phyloP scores from a whole-genome alignment of 2,329 filamentous ascomycete species.

The Fusarium sp. region DNA sequence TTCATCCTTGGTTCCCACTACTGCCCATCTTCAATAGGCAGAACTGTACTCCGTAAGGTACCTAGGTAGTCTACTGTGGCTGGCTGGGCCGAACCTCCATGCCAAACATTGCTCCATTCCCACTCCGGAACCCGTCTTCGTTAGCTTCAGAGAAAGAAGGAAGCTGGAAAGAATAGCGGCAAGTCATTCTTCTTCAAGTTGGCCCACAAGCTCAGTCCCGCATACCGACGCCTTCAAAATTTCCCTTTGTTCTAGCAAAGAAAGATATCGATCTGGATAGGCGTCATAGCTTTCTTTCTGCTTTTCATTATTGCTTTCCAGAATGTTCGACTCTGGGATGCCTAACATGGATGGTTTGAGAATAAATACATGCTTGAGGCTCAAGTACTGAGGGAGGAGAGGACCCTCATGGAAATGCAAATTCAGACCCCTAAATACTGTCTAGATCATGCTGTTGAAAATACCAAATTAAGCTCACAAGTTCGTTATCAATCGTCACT shows the following conservation, averaged over 20 bases:
- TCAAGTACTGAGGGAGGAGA: background rate
- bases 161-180: background rate
- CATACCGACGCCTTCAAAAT: background rate
- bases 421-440: slow-evolving; percentile 11
- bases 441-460: slow-evolving; percentile 31
- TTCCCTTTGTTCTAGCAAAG: background rate
- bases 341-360: slow-evolving; percentile 1
- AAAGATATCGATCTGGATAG: background rate
- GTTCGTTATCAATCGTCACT: background rate
- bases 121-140: slow-evolving; percentile 30
- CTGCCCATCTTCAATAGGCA: slow-evolving; percentile 22
- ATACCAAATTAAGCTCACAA: slow-evolving; percentile 33
- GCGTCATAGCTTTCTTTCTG: background rate
- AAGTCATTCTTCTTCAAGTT: slow-evolving; percentile 1
- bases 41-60: background rate
- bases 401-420: slow-evolving; percentile 12
- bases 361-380: no score
- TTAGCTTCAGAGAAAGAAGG: slow-evolving; percentile 4
- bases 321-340: slow-evolving; percentile 6
- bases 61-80: slow-evolving; percentile 26
- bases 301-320: slow-evolving; percentile 9
- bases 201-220: background rate
- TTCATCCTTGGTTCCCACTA: slow-evolving; percentile 6
- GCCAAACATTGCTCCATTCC: slow-evolving; percentile 33
- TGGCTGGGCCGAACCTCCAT: slow-evolving; percentile 30